Evolutionary conservation across 345 rosid genomes (phyloP), one percentile per base, ranked within the genome.

Genomic region (Aquilaria sinensis): DNA sequence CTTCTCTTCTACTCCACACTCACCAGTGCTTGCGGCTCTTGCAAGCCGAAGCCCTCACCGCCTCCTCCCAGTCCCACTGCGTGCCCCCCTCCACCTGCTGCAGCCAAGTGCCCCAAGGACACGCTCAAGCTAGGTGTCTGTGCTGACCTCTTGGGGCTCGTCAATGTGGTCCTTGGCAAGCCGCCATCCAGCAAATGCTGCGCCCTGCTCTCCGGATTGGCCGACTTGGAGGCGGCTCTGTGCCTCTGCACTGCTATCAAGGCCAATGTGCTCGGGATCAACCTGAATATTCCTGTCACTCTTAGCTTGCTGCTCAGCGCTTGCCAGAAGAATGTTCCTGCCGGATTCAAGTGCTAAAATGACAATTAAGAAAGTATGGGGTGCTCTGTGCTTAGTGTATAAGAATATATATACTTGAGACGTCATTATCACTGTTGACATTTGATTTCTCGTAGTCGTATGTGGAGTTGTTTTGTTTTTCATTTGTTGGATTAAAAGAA

Each of bases 211-310:
- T 0, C 30, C 16, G 92, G 88, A 2, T 58, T 81, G 66, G 80
- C 12, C 2, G 79, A 83, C 52, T 7, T 69, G 59, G 92, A 85
- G 48, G 88, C 65, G 53, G 88, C 86, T n/a, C 10, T 70, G 60
- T 85, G 92, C 73, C 74, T 85, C 9, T 85, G 88, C 77, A 79
- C 75, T 30, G 86, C 80, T 49, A 74, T 83, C 41, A 83, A 85
- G 69, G 91, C 83, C 37, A 83, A 69, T 46, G 72, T 83, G 37
- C 83, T 85, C 11, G 92, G 86, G 23, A 67, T 74, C 52, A 62
- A 77, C 60, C 63, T 85, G 67, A 69, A 76, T 33, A 53, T 79
- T 32, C 86, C 86, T 0, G 16, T 81, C 7, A 15, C 81, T 0
- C 68, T 83, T 2, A 67, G 80, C 64, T 16, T 72, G 52, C 58